Conservation (phyloP, 176 grass and related monocot genomes). For the Dendrocalamus sinicus region DNA sequence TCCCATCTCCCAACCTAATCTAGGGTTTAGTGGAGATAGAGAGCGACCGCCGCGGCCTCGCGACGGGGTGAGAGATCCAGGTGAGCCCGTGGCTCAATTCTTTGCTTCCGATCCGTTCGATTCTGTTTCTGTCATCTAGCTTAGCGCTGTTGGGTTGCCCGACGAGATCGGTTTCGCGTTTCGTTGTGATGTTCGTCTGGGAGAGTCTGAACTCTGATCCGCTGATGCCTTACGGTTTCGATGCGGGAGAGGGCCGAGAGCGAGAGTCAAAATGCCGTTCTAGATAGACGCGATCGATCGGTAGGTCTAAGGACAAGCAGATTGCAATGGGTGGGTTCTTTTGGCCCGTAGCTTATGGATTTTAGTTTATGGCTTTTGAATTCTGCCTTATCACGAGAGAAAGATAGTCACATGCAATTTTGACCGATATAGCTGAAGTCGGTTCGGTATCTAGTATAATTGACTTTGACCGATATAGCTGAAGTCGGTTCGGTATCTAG, state of each 20-base stretch:
- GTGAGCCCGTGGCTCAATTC: constrained; percentile 2
- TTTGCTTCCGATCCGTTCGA: not conserved
- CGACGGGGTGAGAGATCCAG: not conserved
- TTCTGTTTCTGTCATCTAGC: not conserved
- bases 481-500: too few relatives aligned
- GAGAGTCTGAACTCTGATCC: not conserved
- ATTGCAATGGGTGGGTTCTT: not conserved
- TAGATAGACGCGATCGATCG: not conserved
- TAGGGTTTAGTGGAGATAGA: constrained; percentile 27
- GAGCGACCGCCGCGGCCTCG: not conserved
- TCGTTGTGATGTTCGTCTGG: not conserved
- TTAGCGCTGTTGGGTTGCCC: not conserved
- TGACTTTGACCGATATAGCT: too few relatives aligned
- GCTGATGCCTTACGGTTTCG: not conserved
- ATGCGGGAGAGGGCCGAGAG: not conserved
- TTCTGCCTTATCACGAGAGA: too few relatives aligned
- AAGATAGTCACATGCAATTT: too few relatives aligned
- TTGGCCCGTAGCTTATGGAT: too few relatives aligned
- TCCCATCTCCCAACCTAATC: not conserved
- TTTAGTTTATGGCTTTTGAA: too few relatives aligned
- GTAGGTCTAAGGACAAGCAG: not conserved
- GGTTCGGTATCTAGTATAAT: too few relatives aligned
- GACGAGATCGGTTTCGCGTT: not conserved
- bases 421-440: too few relatives aligned
- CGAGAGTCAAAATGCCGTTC: not conserved